Conservation (phyloP, 345 rosid genomes). For the Dimocarpus longan region DNA sequence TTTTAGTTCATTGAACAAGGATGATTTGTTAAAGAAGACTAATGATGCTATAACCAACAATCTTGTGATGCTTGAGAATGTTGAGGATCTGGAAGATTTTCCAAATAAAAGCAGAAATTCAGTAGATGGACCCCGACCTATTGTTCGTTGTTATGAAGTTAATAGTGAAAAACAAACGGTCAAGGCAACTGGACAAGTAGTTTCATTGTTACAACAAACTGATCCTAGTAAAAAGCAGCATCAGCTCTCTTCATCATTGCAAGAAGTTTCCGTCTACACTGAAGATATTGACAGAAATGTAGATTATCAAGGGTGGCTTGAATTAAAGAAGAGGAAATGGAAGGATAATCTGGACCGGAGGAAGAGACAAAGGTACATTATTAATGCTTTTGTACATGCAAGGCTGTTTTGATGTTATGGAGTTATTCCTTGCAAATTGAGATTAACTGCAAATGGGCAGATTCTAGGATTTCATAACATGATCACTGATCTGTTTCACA, state of each 20-base stretch:
- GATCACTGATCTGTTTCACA: background rate
- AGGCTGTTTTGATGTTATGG: slow-evolving; percentile 9
- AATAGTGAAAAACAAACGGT: slow-evolving; percentile 36
- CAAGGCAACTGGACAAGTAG: slow-evolving; percentile 25
- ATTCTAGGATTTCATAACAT: background rate
- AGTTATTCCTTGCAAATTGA: slow-evolving; percentile 5
- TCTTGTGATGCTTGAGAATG: slow-evolving; percentile 31
- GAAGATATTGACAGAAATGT: slow-evolving; percentile 65
- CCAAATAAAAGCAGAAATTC: slow-evolving; percentile 45
- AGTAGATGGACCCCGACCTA: slow-evolving; percentile 60
- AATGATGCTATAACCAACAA: slow-evolving; percentile 23
- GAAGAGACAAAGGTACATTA: slow-evolving; percentile 74
- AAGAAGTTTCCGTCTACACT: slow-evolving; percentile 31
- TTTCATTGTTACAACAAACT: slow-evolving; percentile 31
- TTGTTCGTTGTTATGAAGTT: slow-evolving; percentile 59
- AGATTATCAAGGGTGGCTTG: slow-evolving; percentile 97
- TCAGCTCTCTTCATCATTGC: slow-evolving; percentile 36
- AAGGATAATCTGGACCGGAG: slow-evolving; percentile 56
- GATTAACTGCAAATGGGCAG: background rate
- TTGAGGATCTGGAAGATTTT: slow-evolving; percentile 86
- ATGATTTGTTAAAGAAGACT: slow-evolving; percentile 32
- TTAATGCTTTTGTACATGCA: slow-evolving; percentile 8
- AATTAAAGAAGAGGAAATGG: slow-evolving; percentile 88
- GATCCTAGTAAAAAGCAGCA: slow-evolving; percentile 23
- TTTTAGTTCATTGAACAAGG: slow-evolving; percentile 45